These are phyloP conservation scores for Astragalus membranaceus DNA, from an alignment of 306 rosid species.

Conservation along the genomic window DNA sequence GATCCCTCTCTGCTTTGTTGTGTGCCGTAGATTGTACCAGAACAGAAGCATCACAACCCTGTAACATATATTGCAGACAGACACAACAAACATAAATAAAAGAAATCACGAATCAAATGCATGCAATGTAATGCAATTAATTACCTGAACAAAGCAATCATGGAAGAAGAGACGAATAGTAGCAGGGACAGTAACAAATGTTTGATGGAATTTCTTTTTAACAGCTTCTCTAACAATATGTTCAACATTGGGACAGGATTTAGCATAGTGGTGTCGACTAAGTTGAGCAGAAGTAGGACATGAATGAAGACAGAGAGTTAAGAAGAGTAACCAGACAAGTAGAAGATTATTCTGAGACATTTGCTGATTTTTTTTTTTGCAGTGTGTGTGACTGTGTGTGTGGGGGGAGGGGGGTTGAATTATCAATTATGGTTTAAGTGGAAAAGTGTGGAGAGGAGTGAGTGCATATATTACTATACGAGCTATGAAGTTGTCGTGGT, in stretches of 20 bases:
- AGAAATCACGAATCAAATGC: neutral
- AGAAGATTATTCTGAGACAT: slow-evolving; percentile 39
- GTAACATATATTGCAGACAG: neutral
- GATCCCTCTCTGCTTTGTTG: slow-evolving; percentile 75
- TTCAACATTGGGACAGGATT: slow-evolving; percentile 70
- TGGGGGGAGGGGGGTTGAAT: no score
- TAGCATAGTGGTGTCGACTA: slow-evolving; percentile 52
- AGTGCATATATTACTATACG: neutral
- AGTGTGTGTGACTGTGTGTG: neutral
- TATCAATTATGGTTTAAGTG: slow-evolving; percentile 9
- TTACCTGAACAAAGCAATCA: slow-evolving; percentile 80
- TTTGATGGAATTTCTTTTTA: slow-evolving; percentile 55
- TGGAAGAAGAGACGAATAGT: slow-evolving; percentile 94
- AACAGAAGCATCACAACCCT: slow-evolving; percentile 82
- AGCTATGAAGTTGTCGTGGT: slow-evolving; percentile 21
- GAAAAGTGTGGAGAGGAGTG: neutral
- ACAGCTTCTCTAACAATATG: slow-evolving; percentile 59
- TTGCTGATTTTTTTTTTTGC: neutral
- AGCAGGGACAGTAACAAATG: slow-evolving; percentile 78
- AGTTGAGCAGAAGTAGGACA: slow-evolving; percentile 50
- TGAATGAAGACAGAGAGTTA: slow-evolving; percentile 31
- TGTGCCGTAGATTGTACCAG: slow-evolving; percentile 36
- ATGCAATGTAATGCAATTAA: neutral
- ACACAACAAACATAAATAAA: neutral
- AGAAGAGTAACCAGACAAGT: slow-evolving; percentile 30